Evolutionary conservation across 495 filamentous ascomycete species (phyloP).

Genomic region (Podospora pseudopauciseta): DNA sequence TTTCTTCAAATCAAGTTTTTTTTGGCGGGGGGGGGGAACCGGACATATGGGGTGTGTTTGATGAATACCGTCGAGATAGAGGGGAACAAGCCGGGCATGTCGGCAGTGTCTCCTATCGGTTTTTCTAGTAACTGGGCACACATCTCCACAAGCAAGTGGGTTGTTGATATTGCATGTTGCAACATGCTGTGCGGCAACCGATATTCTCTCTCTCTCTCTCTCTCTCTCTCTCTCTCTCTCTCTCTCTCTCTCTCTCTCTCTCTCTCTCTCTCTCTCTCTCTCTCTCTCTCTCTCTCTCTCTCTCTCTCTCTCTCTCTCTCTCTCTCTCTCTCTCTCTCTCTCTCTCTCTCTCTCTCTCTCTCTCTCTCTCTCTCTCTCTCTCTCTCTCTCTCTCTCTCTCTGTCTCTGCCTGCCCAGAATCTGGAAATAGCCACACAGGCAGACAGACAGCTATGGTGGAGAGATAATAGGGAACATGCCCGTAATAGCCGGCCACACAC

Average conservation of each 20-base stretch:
- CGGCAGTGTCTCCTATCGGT: background rate
- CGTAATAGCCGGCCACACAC: background rate
- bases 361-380: background rate
- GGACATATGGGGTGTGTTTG: background rate
- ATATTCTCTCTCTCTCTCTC: background rate
- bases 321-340: background rate
- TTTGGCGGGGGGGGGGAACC: too few species aligned
- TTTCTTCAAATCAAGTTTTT: background rate
- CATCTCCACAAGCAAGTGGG: background rate
- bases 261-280: background rate
- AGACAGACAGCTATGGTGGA: background rate
- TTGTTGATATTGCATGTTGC: background rate
- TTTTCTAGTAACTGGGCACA: background rate
- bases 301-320: background rate
- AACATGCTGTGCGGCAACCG: background rate
- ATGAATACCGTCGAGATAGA: background rate
- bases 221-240: background rate
- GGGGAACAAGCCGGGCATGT: background rate
- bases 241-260: background rate
- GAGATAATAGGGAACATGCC: background rate
- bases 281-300: background rate
- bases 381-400: background rate
- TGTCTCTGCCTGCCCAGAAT: background rate
- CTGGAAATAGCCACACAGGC: background rate
- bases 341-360: background rate